phyloP scores from a whole-genome alignment of 306 rosid species.

The Glycine tomentella region DNA sequence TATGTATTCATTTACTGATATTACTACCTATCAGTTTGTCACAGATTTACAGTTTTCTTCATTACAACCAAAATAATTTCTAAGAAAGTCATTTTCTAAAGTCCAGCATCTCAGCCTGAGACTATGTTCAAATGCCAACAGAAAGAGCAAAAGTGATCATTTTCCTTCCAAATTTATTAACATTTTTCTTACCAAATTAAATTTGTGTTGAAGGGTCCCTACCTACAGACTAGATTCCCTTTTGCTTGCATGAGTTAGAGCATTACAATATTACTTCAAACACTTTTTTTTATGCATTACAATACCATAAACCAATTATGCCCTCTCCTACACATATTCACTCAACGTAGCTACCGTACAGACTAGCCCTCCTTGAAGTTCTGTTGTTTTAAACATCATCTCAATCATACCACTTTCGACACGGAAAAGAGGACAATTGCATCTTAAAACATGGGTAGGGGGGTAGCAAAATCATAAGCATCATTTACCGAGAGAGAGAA shows the following conservation, averaged over 20 bases:
- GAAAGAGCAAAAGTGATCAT: too few relatives aligned
- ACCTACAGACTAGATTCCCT: too few relatives aligned
- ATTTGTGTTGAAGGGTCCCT: too few relatives aligned
- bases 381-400: slow-evolving; percentile 5
- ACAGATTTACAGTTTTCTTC: background rate
- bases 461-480: background rate
- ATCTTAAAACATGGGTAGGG: slow-evolving; percentile 1
- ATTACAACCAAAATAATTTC: background rate
- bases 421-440: background rate
- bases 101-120: too few relatives aligned
- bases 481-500: background rate
- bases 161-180: too few relatives aligned
- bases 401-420: slow-evolving; percentile 13
- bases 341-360: background rate
- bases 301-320: background rate
- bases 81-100: background rate
- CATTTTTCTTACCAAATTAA: too few relatives aligned
- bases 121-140: too few relatives aligned
- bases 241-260: too few relatives aligned
- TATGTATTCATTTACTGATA: background rate
- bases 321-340: background rate
- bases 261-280: too few relatives aligned
- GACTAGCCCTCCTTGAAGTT: background rate
- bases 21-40: background rate
- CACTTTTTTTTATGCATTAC: background rate